These are phyloP conservation scores for Ogataea glucozyma DNA, from an alignment of 805 yeast species.

Conservation along the genomic window DNA sequence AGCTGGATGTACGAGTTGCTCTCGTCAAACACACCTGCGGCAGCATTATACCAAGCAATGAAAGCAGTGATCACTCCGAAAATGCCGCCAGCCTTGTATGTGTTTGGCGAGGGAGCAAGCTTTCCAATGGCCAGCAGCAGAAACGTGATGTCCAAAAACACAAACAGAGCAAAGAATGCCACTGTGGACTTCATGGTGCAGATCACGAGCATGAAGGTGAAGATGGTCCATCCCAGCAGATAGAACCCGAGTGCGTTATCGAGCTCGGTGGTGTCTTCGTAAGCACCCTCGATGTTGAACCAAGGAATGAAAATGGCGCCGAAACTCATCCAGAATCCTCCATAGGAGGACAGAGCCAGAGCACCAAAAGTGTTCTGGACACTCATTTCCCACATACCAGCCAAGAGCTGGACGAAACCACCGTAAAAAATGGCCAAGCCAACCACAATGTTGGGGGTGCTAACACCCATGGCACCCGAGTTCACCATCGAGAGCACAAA, in stretches of 20 bases:
- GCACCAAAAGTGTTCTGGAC: constrained; percentile 77
- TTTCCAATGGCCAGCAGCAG: constrained; percentile 51
- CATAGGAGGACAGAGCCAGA: constrained; percentile 58
- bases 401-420: constrained; percentile 67
- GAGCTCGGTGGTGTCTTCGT: constrained; percentile 44
- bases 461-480: constrained; percentile 67
- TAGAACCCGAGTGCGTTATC: constrained; percentile 58
- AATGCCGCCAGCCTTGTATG: constrained; percentile 60
- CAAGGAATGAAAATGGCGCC: constrained; percentile 63
- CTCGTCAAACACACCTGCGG: constrained; percentile 63
- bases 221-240: constrained; percentile 63
- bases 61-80: constrained; percentile 62
- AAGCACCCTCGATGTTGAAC: constrained; percentile 57
- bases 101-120: constrained; percentile 44
- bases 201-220: constrained; percentile 57
- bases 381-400: constrained; percentile 78
- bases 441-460: constrained; percentile 58
- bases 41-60: constrained; percentile 70
- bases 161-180: constrained; percentile 53
- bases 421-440: constrained; percentile 72
- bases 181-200: constrained; percentile 59
- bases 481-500: constrained; percentile 65
- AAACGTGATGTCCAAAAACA: constrained; percentile 55
- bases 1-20: constrained; percentile 61
- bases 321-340: constrained; percentile 78